Evolutionary conservation across 1,284 basidiomycete genomes (phyloP), one percentile per base, ranked within the genome.

Genomic region (Tilletia indica): DNA sequence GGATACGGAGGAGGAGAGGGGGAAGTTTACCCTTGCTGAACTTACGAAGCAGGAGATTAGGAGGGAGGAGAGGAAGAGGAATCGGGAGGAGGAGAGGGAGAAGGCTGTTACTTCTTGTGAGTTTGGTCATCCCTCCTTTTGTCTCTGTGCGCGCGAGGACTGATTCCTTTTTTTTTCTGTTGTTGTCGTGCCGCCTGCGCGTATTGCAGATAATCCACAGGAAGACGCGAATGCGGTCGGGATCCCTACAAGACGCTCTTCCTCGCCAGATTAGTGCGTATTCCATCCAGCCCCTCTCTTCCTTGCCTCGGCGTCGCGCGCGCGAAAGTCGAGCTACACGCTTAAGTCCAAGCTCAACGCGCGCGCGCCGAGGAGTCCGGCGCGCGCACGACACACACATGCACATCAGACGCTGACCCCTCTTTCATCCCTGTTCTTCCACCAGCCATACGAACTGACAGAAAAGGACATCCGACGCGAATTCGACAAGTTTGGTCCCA

Each of bases 211-310:
- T 86, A 92, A 94, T 83, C 96, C 96, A 11, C 87, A 91, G 47
- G 91, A 94, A 66, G 95, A 99, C 80, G 75, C 91, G n/a, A 90
- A 97, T 82, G 95, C 94, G n/a, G 88, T 91, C 42, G 95, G 97
- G 97, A 99, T 82, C 96, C 97, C 3, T 99, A 98, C 87, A 98
- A 98, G 85, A 99, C 97, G 0, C 87, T 99, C 11, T 99, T 99
- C 86, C 93, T 99, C 74, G 92, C 94, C 36, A 90, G 95, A 75
- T 86, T 99, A 82, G 69, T 76, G 47, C 56, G 74, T 71, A 42
- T 34, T 25, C 16, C 19, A 12, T 38, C 14, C 9, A n/a, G 6
- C 34, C 3, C 81, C 85, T 73, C 80, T 45, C 3, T 3, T 14
- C 42, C 42, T 45, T 45, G 42, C 42, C 14, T 9, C 42, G 42